Base-by-base conservation (phyloP, 495 filamentous ascomycete genomes). In the Podospora australis region DNA sequence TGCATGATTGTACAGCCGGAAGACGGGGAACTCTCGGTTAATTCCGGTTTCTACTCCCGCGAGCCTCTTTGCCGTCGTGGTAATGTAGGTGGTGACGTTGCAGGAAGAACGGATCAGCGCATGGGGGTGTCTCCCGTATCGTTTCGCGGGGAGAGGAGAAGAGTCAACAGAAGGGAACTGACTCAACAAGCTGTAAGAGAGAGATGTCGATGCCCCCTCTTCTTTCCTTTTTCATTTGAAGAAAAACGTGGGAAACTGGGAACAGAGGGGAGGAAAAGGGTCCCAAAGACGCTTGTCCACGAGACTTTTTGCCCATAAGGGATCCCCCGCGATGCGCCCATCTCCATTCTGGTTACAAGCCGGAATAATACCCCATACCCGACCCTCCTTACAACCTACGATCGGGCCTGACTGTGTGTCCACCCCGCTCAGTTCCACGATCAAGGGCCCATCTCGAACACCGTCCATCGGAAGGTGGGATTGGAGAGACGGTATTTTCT, bases 1-100 rank as follows among this genome's bases (percentile, higher is more conserved):
- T 51, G 48, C 52, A 54, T 54, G 10, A 13, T 42, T 20, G 43
- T 46, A 10, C 23, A n/a, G n/a, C n/a, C n/a, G n/a, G n/a, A 34
- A 36, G 32, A 14, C 11, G 19, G 1, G 19, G n/a, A 13, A 16
- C 32, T 36, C n/a, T 36, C 32, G 32, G 32, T 19, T 19, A 36
- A 36, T 36, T 36, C 32, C 32, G 13, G 9, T 13, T 36, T 36
- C 19, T 36, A 1, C 32, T 16, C 7, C 19, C 24, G 24, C 24
- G n/a, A 6, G 5, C 13, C 14, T 34, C 17, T 20, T 11, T 24
- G 42, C 42, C 42, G 42, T 45, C 13, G 42, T 45, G 19, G 46
- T 38, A 30, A 14, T 11, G 24, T n/a, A n/a, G 34, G 22, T 48
- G 36, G 46, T 48, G 46, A 41, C 16, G 36, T 26, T 48, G 24